phyloP scores from a whole-genome alignment of 2,329 filamentous ascomycete species.

The Aspergillus fructus region DNA sequence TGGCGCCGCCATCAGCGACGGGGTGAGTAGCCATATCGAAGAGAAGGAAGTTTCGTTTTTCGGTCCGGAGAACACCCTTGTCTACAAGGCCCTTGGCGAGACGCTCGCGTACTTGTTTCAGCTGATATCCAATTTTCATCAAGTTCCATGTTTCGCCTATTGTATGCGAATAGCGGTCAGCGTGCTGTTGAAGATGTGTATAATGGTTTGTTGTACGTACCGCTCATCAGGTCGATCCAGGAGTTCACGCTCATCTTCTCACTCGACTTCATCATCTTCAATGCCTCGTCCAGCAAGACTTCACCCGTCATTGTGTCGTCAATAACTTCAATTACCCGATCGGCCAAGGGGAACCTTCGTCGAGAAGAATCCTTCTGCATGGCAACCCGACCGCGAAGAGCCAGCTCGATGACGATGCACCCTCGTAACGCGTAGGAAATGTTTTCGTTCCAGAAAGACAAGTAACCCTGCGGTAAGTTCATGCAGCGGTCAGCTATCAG shows the following conservation, averaged over 20 bases:
- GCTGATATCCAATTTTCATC: slow-evolving; percentile 99
- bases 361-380: slow-evolving; percentile 97
- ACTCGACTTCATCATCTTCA: slow-evolving; percentile 99
- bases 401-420: slow-evolving; percentile 97
- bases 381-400: slow-evolving; percentile 91
- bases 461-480: slow-evolving; percentile 68
- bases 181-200: neutral
- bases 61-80: slow-evolving; percentile 96
- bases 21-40: slow-evolving; percentile 99
- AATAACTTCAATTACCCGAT: slow-evolving; percentile 93
- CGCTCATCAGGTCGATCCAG: slow-evolving; percentile 99
- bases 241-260: slow-evolving; percentile 99
- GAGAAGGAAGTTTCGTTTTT: slow-evolving; percentile 98
- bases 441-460: slow-evolving; percentile 99
- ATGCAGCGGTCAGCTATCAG: slow-evolving; percentile 22
- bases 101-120: slow-evolving; percentile 98
- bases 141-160: slow-evolving; percentile 98
- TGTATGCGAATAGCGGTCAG: slow-evolving; percentile 1
- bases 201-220: slow-evolving; percentile 50
- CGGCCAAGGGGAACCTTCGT: slow-evolving; percentile 86
- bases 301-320: slow-evolving; percentile 96
- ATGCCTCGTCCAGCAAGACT: slow-evolving; percentile 91
- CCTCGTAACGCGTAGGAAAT: slow-evolving; percentile 97
- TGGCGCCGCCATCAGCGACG: slow-evolving; percentile 91
- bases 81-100: slow-evolving; percentile 96